phyloP scores from a whole-genome alignment of 306 rosid genomes.

The barrel medic (Medicago truncatula) region MtrunA17r5.0-ANR NC_053046.1:29831001-29831500 shows the following conservation, averaged over 20 bases:
- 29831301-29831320: background rate
- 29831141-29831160: slow-evolving; percentile 46
- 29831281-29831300: slow-evolving; percentile 16
- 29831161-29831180: background rate
- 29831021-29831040: slow-evolving; percentile 85
- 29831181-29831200: slow-evolving; percentile 6
- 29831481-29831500: slow-evolving; percentile 72
- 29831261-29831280: no score
- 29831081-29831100: slow-evolving; percentile 69
- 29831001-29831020: slow-evolving; percentile 72
- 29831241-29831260: background rate
- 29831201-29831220: background rate
- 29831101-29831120: slow-evolving; percentile 55
- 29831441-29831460: slow-evolving; percentile 64
- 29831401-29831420: slow-evolving; percentile 40
- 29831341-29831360: slow-evolving; percentile 29
- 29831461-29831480: slow-evolving; percentile 65
- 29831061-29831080: slow-evolving; percentile 73
- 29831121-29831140: slow-evolving; percentile 64
- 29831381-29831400: slow-evolving; percentile 61
- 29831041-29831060: slow-evolving; percentile 76
- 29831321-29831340: slow-evolving; percentile 26
- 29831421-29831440: slow-evolving; percentile 57
- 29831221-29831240: background rate
- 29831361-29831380: slow-evolving; percentile 44